Base-by-base conservation (phyloP, 139 green algal genomes). In the Coelastrella sp. region DNA sequence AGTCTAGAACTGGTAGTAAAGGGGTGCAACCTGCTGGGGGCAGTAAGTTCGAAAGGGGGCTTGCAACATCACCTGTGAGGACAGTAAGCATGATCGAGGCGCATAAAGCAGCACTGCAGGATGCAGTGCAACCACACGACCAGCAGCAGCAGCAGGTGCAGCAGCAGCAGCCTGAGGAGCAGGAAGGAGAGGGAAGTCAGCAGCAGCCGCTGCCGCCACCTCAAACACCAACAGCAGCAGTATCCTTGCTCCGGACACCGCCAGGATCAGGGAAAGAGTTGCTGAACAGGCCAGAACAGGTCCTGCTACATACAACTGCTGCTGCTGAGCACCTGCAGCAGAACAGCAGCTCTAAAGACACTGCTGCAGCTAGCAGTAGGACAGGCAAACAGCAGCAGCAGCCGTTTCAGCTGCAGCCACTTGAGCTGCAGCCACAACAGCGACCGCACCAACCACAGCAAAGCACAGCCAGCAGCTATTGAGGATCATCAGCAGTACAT, bases 101-200 rank as follows among this genome's bases (percentile, higher is more conserved):
- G 54, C 82, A 87, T 56, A 61, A 54, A 78, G 65, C 82, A 79
- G 82, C 82, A 19, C 82, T 79, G 82, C 81, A 87, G 82, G 56
- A 32, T 76, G 68, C 14, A 10, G 16, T 76, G 68, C 19, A 22
- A 54, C 58, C 5, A 19, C 56, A 20, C 10, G 7, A 73, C 57
- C 80, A 74, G 17, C 14, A 73, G 16, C 79, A 73, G 22, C 22
- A 80, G 75, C 75, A 80, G 22, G n/a, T 59, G 75, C 75, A 80
- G 75, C 75, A 80, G 22, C 6, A 58, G 22, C 23, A 80, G 6
- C 75, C 22, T 3, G 13, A n/a, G 0, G 17, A 73, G 71, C 17
- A 77, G 71, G 16, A 77, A 23, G 71, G 32, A 47, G 32, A 47
- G 32, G 32, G 32, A 47, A 47, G 32, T 47, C 32, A 64, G 10